Evolutionary conservation across 1,284 basidiomycete genomes (phyloP).

Genomic region (Malassezia equina): DNA sequence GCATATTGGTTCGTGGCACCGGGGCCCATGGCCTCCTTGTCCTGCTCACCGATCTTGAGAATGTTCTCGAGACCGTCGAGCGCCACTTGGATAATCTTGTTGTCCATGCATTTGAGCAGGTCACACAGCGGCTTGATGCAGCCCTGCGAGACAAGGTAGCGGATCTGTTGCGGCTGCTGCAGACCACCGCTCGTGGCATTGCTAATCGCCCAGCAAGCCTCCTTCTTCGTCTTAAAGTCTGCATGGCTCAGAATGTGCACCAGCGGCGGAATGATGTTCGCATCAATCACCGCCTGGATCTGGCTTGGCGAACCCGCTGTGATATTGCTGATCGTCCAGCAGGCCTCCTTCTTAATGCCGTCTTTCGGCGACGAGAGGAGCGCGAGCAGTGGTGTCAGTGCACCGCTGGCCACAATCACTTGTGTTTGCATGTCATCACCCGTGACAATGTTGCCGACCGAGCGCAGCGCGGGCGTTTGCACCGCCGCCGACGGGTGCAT

Average conservation of each 20-base stretch:
- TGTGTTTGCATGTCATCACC: slow-evolving; percentile 98
- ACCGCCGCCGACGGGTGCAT: slow-evolving; percentile 94
- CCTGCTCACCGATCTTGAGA: slow-evolving; percentile 92
- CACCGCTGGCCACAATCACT: slow-evolving; percentile 91
- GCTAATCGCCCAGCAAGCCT: slow-evolving; percentile 99
- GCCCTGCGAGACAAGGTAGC: slow-evolving; percentile 92
- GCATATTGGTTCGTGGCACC: slow-evolving; percentile 88
- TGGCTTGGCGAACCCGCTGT: slow-evolving; percentile 93
- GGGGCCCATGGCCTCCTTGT: slow-evolving; percentile 72
- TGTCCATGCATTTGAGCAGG: slow-evolving; percentile 92
- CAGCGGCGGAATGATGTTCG: slow-evolving; percentile 83
- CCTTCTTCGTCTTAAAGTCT: slow-evolving; percentile 99
- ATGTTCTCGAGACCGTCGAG: slow-evolving; percentile 98
- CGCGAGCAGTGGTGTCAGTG: slow-evolving; percentile 80
- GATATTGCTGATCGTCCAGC: slow-evolving; percentile 99
- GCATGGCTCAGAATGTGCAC: slow-evolving; percentile 96
- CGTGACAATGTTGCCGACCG: slow-evolving; percentile 96
- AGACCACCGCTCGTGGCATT: slow-evolving; percentile 97
- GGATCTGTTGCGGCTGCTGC: slow-evolving; percentile 91
- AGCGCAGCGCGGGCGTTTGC: slow-evolving; percentile 94
- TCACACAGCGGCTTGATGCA: slow-evolving; percentile 99
- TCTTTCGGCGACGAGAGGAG: slow-evolving; percentile 91
- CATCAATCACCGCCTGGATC: slow-evolving; percentile 70
- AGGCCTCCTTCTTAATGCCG: slow-evolving; percentile 84
- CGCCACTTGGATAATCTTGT: slow-evolving; percentile 98